These are phyloP conservation scores for Trichoderma guizhouense DNA, from an alignment of 2,329 filamentous ascomycete genomes.

Conservation along the genomic window DNA sequence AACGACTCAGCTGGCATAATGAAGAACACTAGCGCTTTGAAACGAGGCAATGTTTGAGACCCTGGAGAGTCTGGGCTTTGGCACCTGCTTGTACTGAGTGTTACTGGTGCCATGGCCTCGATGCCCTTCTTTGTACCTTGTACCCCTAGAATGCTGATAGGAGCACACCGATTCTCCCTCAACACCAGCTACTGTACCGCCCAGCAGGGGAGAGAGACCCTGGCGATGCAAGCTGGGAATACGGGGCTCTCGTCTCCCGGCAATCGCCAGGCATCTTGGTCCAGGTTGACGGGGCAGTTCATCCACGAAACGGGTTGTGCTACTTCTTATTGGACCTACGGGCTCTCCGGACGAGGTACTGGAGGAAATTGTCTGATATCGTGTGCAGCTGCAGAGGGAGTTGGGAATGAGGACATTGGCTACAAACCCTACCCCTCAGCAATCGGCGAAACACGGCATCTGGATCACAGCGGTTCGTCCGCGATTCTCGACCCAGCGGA, in stretches of 20 bases:
- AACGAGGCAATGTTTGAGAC: not conserved
- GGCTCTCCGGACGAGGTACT: not conserved
- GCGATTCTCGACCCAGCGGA: not conserved
- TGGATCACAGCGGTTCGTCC: not conserved
- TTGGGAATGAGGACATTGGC: not conserved
- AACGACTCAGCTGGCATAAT: not conserved
- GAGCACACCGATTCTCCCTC: not conserved
- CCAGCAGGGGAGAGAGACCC: constrained; percentile 2
- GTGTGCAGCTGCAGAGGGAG: not conserved
- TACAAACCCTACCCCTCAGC: not conserved
- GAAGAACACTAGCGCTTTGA: not conserved
- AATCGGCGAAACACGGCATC: not conserved
- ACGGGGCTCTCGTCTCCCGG: not conserved
- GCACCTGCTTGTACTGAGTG: not conserved
- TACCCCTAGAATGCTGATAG: constrained; percentile 1
- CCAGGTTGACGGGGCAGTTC: not conserved
- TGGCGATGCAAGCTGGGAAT: constrained; percentile 8
- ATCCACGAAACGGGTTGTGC: not conserved
- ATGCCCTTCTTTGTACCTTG: not conserved
- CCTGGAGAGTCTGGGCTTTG: not conserved
- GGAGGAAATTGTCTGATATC: not conserved
- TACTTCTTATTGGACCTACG: not conserved
- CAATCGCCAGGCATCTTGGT: not conserved
- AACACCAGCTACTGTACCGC: not conserved
- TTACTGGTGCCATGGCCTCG: not conserved